Base-by-base conservation (phyloP, 208 protist species). In the Herpetomonas muscarum region DNA sequence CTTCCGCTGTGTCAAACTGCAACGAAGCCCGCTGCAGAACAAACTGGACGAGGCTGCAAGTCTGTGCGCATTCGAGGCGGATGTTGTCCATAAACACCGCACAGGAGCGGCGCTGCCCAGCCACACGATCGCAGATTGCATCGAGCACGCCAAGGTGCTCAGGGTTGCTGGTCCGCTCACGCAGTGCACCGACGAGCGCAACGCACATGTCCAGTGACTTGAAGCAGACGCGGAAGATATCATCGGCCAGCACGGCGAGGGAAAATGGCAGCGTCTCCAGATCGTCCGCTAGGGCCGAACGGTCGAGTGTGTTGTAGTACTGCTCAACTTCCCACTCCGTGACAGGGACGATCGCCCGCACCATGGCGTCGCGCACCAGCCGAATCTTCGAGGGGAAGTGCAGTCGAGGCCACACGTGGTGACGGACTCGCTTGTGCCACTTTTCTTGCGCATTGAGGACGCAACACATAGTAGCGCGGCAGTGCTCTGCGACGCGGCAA, bases 401-500 rank as follows among this genome's bases (percentile, higher is more conserved):
- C 1, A 73, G 64, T 26, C 74, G 59, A 37, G 37, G 25, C 56
- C 60, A 25, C 22, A 59, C 47, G 4, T 52, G 61, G 1, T 53
- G 44, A 3, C 28, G 60, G 37, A 77, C 51, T 24, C 76, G 58
- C 22, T 34, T 28, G 24, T 28, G 44, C 77, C 77, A 89, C 6
- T 55, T 49, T 3, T 42, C 53, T 29, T 50, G 41, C 2, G 62
- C 68, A 39, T 51, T 41, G 12, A 47, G 54, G 51, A 70, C 71
- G 15, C 52, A 64, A 7, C 61, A 59, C 19, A 54, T 56, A 7
- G 74, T 75, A 25, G 75, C 52, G 9, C 75, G 64, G 46, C 64
- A 75, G 57, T 81, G 76, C 58, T 85, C 81, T 19, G 65, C 61
- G 26, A 83, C 67, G 47, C 69, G 63, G 52, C 77, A 85, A 24